Conservation (phyloP, 345 rosid genomes). For the Gossypium turneri region DNA sequence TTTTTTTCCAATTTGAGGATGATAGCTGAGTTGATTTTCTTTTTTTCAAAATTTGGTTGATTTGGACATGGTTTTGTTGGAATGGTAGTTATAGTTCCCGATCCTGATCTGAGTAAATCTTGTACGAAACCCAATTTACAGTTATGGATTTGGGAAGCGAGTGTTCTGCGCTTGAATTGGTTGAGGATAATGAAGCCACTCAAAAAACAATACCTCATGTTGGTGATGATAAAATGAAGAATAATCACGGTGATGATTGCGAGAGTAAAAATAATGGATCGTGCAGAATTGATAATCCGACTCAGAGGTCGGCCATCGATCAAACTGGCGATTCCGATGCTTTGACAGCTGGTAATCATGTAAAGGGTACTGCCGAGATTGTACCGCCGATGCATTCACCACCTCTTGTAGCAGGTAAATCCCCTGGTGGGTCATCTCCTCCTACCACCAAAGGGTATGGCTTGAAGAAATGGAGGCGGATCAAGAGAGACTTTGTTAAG, state of each 20-base stretch:
- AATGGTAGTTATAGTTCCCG: slow-evolving; percentile 43
- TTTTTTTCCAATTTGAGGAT: neutral
- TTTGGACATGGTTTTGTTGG: slow-evolving; percentile 30
- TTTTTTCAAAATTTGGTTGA: slow-evolving; percentile 30
- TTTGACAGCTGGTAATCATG: slow-evolving; percentile 1
- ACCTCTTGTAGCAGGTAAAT: slow-evolving; percentile 11
- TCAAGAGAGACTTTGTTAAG: slow-evolving; percentile 55
- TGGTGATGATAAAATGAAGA: slow-evolving; percentile 19
- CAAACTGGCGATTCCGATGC: slow-evolving; percentile 15
- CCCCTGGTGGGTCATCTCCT: neutral
- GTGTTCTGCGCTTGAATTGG: slow-evolving; percentile 39
- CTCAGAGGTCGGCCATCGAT: slow-evolving; percentile 19
- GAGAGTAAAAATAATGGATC: slow-evolving; percentile 35
- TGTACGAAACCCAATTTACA: slow-evolving; percentile 9
- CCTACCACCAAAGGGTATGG: slow-evolving; percentile 51
- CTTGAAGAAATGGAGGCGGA: slow-evolving; percentile 79
- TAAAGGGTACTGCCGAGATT: slow-evolving; percentile 17
- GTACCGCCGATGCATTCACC: slow-evolving; percentile 19
- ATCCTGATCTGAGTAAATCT: slow-evolving; percentile 44
- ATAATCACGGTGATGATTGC: slow-evolving; percentile 22
- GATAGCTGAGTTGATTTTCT: slow-evolving; percentile 10
- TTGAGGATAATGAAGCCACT: slow-evolving; percentile 45
- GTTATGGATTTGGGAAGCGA: slow-evolving; percentile 47
- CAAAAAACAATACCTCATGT: slow-evolving; percentile 4
- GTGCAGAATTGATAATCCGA: neutral